phyloP scores from a whole-genome alignment of 305 asterid species.

The Euphrasia arctica region DNA sequence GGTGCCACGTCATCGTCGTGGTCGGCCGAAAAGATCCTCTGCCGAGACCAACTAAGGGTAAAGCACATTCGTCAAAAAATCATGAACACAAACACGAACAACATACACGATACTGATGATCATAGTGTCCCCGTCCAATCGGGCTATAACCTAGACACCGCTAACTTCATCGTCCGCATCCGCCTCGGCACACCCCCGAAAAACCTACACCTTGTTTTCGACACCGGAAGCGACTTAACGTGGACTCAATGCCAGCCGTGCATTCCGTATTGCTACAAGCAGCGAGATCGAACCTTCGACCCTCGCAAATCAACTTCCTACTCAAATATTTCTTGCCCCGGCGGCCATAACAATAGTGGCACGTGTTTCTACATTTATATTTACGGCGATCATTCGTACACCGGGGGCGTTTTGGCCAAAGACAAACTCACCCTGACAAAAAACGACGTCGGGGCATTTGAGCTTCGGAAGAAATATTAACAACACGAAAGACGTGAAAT shows the following conservation, averaged over 20 bases:
- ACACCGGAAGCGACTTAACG: constrained; percentile 67
- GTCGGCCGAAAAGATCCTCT: not conserved
- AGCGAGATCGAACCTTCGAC: constrained; percentile 57
- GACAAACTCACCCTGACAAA: constrained; percentile 51
- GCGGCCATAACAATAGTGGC: constrained; percentile 30
- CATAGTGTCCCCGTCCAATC: not conserved
- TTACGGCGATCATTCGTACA: constrained; percentile 58
- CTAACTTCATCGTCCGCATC: not conserved
- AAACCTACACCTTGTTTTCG: constrained; percentile 44
- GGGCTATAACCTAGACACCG: not conserved
- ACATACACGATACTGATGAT: too few species aligned
- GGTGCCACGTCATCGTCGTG: too few species aligned
- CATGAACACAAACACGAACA: not conserved
- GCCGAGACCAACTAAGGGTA: not conserved
- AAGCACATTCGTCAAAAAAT: too few species aligned
- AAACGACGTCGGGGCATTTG: constrained; percentile 55
- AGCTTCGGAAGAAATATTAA: constrained; percentile 40
- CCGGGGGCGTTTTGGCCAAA: constrained; percentile 46
- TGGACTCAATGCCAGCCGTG: constrained; percentile 86
- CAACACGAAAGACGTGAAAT: constrained; percentile 25
- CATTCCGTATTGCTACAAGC: constrained; percentile 40
- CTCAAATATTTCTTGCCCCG: constrained; percentile 43
- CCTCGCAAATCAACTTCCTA: constrained; percentile 50
- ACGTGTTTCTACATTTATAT: constrained; percentile 49
- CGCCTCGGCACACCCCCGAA: constrained; percentile 51